phyloP scores from a whole-genome alignment of 441 rosid genomes.

The Viola pubescens region DNA sequence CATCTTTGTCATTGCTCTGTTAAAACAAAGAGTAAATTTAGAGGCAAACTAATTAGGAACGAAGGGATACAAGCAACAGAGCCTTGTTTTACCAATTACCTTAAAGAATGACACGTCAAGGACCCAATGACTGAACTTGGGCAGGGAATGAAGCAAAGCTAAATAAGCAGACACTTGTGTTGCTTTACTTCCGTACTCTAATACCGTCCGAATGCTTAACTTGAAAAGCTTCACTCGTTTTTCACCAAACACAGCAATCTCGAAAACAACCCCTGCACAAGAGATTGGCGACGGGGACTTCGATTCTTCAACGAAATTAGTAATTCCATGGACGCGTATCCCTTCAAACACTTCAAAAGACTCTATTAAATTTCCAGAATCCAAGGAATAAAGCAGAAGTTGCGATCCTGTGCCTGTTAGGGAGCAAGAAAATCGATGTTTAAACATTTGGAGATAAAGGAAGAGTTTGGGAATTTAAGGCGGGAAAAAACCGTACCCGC shows the following conservation, averaged over 20 bases:
- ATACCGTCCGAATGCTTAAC: slow-evolving; percentile 24
- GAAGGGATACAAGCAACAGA: slow-evolving; percentile 4
- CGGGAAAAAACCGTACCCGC: slow-evolving; percentile 38
- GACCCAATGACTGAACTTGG: slow-evolving; percentile 80
- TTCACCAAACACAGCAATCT: slow-evolving; percentile 63
- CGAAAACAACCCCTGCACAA: slow-evolving; percentile 12
- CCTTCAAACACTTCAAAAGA: slow-evolving; percentile 78
- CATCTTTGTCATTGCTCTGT: slow-evolving; percentile 13
- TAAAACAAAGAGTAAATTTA: too few species aligned
- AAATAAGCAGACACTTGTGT: slow-evolving; percentile 29
- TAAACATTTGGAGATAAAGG: too few species aligned
- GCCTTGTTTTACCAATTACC: slow-evolving; percentile 26
- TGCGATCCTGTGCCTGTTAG: slow-evolving; percentile 77
- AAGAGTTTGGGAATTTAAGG: background rate
- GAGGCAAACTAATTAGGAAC: too few species aligned
- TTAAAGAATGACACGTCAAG: slow-evolving; percentile 67
- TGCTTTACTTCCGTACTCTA: slow-evolving; percentile 11
- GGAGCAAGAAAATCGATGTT: background rate
- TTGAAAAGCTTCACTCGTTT: slow-evolving; percentile 63
- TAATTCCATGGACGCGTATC: slow-evolving; percentile 80
- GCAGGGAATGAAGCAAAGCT: slow-evolving; percentile 45
- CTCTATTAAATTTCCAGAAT: slow-evolving; percentile 34
- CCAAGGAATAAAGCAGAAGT: slow-evolving; percentile 56
- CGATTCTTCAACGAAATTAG: slow-evolving; percentile 21
- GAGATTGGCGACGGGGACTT: slow-evolving; percentile 10